These are phyloP conservation scores for Colletotrichum costaricense DNA, from an alignment of 2,329 filamentous ascomycete genomes.

Conservation along the genomic window DNA sequence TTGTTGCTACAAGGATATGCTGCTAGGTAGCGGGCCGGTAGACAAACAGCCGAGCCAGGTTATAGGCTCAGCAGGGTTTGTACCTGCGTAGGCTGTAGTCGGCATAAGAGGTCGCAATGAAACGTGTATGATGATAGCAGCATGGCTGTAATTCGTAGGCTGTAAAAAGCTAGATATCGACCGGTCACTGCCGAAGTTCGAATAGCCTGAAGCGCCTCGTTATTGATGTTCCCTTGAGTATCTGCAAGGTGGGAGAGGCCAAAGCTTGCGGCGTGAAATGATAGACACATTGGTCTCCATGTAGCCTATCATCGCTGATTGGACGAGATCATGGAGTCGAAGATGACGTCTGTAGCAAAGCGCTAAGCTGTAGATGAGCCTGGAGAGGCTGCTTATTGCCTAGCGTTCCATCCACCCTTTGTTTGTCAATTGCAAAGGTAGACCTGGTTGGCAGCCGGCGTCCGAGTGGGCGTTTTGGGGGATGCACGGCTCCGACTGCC, in stretches of 20 bases:
- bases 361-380: background rate
- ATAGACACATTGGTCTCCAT: background rate
- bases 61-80: background rate
- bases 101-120: background rate
- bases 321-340: constrained; percentile 11
- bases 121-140: background rate
- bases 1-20: no score
- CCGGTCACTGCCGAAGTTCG: background rate
- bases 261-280: background rate
- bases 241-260: background rate
- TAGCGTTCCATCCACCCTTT: constrained; percentile 26
- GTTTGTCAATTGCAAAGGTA: constrained; percentile 20
- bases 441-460: constrained; percentile 18
- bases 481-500: constrained; percentile 11
- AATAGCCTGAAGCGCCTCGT: background rate
- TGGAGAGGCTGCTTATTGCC: background rate
- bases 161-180: background rate
- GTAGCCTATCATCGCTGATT: constrained; percentile 7
- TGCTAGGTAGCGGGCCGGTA: background rate
- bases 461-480: constrained; percentile 13
- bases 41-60: background rate
- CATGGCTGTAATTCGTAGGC: background rate
- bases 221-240: background rate
- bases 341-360: constrained; percentile 2
- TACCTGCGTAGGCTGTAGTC: background rate